Conservation (phyloP, 2,329 filamentous ascomycete species). For the Daldinia eschscholtzii region DNA sequence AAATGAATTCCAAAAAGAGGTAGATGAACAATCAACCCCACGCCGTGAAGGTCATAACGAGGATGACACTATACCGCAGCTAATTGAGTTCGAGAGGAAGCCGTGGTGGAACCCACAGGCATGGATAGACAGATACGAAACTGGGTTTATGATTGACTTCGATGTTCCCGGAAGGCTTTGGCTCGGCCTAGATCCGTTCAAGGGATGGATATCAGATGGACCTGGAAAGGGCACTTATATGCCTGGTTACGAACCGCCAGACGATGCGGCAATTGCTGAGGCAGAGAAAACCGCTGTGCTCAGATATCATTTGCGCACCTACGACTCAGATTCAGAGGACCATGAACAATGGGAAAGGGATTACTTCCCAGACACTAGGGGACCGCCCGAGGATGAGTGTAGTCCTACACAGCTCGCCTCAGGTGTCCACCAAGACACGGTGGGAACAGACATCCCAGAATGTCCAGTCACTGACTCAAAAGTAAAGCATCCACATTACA, state of each 20-base stretch:
- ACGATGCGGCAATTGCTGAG: constrained; percentile 32
- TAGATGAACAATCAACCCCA: not conserved
- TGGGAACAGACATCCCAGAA: not conserved
- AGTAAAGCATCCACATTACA: not conserved
- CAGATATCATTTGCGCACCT: constrained; percentile 1
- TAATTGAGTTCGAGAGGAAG: constrained; percentile 12
- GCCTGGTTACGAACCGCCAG: constrained; percentile 36
- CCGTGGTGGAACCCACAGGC: constrained; percentile 29
- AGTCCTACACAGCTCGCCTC: not conserved
- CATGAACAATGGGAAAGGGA: not conserved
- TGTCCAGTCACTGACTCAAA: not conserved
- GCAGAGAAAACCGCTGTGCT: constrained; percentile 33
- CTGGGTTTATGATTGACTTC: constrained; percentile 18
- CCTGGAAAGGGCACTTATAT: constrained; percentile 40
- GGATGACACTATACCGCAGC: not conserved
- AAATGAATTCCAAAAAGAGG: constrained; percentile 3
- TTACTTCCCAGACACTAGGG: not conserved
- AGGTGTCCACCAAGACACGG: not conserved
- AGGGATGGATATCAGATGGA: constrained; percentile 43
- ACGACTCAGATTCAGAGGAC: constrained; percentile 4
- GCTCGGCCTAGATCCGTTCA: constrained; percentile 45
- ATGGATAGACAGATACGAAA: constrained; percentile 37
- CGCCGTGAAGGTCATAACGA: not conserved
- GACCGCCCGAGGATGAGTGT: not conserved
- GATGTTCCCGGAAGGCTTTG: constrained; percentile 16